Percentiles rank a stretch among this genome's conserved stretches.
Conservation (phyloP, 2,329 filamentous ascomycete species). For the Cladorrhinum sp. region DNA sequence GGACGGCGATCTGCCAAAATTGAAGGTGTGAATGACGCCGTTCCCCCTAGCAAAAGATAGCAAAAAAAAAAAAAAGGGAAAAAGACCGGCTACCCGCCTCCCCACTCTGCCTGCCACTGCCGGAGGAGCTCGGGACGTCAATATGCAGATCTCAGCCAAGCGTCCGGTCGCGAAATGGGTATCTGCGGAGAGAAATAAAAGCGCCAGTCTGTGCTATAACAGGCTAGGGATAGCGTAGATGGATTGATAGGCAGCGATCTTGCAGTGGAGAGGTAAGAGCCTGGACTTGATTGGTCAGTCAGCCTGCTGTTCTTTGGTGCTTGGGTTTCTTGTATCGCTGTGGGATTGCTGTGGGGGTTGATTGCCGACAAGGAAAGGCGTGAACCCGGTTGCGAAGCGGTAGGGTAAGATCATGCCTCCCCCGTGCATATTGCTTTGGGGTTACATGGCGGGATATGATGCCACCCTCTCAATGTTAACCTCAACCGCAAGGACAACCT, state of each 20-base stretch:
- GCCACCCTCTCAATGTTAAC: slow-evolving; percentile 4
- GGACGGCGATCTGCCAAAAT: slow-evolving; percentile 22
- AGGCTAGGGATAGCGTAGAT: not conserved
- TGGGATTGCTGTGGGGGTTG: slow-evolving; percentile 2
- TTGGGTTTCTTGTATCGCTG: not conserved
- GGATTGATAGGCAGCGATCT: not conserved
- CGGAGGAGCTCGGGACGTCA: not conserved
- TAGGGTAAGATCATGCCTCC: slow-evolving; percentile 6
- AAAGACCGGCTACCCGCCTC: too few relatives aligned
- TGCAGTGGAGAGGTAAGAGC: not conserved
- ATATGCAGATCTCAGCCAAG: not conserved
- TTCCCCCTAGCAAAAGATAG: not conserved
- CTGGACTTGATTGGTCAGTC: slow-evolving; percentile 11
- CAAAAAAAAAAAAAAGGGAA: too few relatives aligned
- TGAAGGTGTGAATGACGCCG: slow-evolving; percentile 8
- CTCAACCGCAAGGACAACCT: not conserved
- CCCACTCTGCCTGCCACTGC: slow-evolving; percentile 3
- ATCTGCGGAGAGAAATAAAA: not conserved
- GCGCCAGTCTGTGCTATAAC: slow-evolving; percentile 1
- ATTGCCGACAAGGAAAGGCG: not conserved
- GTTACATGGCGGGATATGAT: slow-evolving; percentile 16
- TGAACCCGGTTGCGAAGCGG: not conserved
- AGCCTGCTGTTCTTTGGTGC: not conserved
- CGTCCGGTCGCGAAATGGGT: slow-evolving; percentile 6
- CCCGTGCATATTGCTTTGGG: slow-evolving; percentile 8